Percentiles rank a stretch among this genome's conserved stretches.
Conservation (phyloP, 176 grass and related monocot species). For the Areca catechu region DNA sequence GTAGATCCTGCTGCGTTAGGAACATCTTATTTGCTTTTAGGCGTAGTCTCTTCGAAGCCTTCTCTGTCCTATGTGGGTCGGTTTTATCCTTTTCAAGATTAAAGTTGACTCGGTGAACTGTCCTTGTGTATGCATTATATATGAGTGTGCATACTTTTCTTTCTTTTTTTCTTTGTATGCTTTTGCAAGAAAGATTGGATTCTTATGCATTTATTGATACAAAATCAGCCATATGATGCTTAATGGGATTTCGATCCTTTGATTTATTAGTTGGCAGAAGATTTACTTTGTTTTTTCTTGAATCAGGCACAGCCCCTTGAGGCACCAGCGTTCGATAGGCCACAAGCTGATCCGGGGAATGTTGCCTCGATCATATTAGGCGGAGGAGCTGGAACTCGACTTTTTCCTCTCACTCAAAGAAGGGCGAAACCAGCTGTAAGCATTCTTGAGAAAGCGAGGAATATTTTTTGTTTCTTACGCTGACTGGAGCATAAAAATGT, state of each 20-base stretch:
- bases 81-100: too few species aligned
- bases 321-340: slow-evolving; percentile 20
- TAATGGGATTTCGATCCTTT: neutral
- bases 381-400: slow-evolving; percentile 64
- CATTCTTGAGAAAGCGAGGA: neutral
- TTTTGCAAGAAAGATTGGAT: too few species aligned
- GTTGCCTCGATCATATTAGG: slow-evolving; percentile 79
- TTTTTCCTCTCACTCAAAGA: slow-evolving; percentile 73
- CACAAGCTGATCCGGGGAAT: slow-evolving; percentile 31
- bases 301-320: neutral
- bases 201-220: too few species aligned
- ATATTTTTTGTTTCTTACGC: neutral
- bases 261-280: neutral
- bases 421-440: slow-evolving; percentile 84
- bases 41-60: too few species aligned
- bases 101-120: too few species aligned
- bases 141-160: too few species aligned
- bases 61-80: too few species aligned
- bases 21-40: too few species aligned
- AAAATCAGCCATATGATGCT: too few species aligned
- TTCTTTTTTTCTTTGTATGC: too few species aligned
- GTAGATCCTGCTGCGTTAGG: too few species aligned
- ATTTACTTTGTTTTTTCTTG: neutral
- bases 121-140: too few species aligned
- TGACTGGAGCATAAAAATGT: neutral